Base-by-base conservation (phyloP, 2,329 filamentous ascomycete genomes). In the Penicillium sp. region DNA sequence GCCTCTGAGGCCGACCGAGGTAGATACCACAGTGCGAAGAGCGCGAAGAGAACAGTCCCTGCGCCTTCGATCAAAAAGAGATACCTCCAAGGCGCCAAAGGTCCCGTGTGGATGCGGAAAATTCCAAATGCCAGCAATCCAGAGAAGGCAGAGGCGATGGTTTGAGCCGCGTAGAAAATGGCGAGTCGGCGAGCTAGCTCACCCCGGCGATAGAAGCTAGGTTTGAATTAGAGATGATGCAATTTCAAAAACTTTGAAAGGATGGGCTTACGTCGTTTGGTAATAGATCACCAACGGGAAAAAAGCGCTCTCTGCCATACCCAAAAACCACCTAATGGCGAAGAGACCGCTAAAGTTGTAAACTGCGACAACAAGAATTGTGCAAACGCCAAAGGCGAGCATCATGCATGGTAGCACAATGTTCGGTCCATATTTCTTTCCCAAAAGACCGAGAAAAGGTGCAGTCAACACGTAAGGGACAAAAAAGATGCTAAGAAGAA, bases 61-160 rank as follows among this genome's bases (percentile, higher is more conserved):
- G 61, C 50, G 0, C 78, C 79, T 60, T 81, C 78, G 10, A 80
- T 74, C 47, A 81, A 65, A 58, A 81, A 80, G 1, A 81, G 73
- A 38, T 79, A 75, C 56, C 78, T 74, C 78, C 78, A 80, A 50
- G 69, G 65, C 6, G 73, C 69, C 1, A 77, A 56, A 0, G 64
- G 57, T 1, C 71, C 71, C 8, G 62, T 64, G 9, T 73, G 56
- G 40, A 78, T 72, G 27, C 71, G 74, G 59, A 80, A 79, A 29
- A 77, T 70, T 1, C 73, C 76, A 52, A 77, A 79, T 2, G 73
- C 70, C n/a, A 73, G 61, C 6, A 73, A 59, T 1, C 70, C 70
- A 0, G 69, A 71, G 42, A 72, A 73, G 13, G 70, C 70, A 8
- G 64, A 69, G 5, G 69, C 67, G 38, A 69, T 68, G 2, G 61